Evolutionary conservation across 352 stramenopile species (phyloP), one percentile per base, ranked within the genome.

Genomic region (Globisporangium polare): DNA sequence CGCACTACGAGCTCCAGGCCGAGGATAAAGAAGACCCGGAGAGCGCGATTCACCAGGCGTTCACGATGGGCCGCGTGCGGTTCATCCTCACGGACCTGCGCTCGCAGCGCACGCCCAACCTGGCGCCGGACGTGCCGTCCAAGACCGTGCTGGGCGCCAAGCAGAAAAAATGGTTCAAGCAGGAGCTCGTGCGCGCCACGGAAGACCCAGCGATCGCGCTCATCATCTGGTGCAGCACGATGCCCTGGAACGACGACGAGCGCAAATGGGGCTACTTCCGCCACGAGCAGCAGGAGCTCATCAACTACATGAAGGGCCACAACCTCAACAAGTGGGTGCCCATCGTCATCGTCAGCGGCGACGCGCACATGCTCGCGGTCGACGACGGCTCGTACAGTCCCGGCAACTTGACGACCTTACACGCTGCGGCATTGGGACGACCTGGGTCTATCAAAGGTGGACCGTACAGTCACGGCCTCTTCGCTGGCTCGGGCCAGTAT

Each of bases 341-440:
- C 2, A 78, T 96, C 46, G 72, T 97, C 13, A 89, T 96, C 52
- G 68, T 95, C 15, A 91, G 81, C 52, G 89, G 89, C 20, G 89
- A 97, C 55, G 89, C 89, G 35, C 89, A 97, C 62, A 97, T 97
- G 89, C 69, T 97, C 12, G 89, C 88, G 10, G 74, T 94, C 17
- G 89, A 97, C 37, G 86, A 96, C 43, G 89, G 89, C 8, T 66
- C 61, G 12, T 58, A 94, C 68, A 89, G 73, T 31, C 80, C 83
- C 0, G 88, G 86, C 2, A 89, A 92, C 49, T 66, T 97, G 24
- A 84, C 77, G 12, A 64, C 87, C 8, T 80, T 97, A 27, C 89
- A 97, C 29, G 81, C 89, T 12, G 88, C 89, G 15, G 86, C 89
- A 2, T 56, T 97, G 31, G 89, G 89, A 17, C 74, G 82, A 9